Evolutionary conservation across 208 protist genomes (phyloP).

Genomic region (Acanthamoeba culbertsoni): DNA sequence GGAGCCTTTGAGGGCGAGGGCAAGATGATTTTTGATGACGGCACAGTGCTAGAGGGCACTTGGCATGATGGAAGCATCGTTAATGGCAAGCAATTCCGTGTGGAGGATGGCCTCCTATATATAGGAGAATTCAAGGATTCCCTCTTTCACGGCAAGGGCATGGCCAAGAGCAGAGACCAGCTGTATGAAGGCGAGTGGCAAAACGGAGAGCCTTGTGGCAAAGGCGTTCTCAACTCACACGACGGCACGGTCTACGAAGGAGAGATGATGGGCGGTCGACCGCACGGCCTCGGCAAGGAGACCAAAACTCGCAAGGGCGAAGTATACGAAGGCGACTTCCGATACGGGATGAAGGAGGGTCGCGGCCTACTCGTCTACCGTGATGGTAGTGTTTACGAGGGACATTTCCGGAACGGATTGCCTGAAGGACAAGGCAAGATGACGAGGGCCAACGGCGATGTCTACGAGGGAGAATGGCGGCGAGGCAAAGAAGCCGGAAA

Average conservation of each 20-base stretch:
- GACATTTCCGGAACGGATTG: constrained; percentile 43
- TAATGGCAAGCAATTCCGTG: constrained; percentile 45
- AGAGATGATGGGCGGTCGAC: constrained; percentile 33
- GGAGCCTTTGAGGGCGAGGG: constrained; percentile 59
- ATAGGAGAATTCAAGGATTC: constrained; percentile 9
- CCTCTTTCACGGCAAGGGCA: constrained; percentile 20
- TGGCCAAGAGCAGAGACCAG: not conserved
- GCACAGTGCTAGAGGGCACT: constrained; percentile 65
- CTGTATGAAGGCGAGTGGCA: constrained; percentile 23
- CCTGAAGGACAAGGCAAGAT: constrained; percentile 34
- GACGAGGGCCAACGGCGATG: not conserved
- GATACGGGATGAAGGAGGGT: constrained; percentile 52
- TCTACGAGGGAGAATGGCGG: constrained; percentile 52
- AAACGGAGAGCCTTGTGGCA: constrained; percentile 10
- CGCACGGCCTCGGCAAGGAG: constrained; percentile 14
- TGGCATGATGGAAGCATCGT: constrained; percentile 51
- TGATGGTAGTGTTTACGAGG: constrained; percentile 52
- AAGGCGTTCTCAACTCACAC: not conserved
- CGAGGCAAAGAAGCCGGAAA: constrained; percentile 10
- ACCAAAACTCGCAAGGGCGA: not conserved
- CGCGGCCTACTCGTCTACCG: not conserved
- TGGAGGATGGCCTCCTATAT: constrained; percentile 42
- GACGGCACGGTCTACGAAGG: constrained; percentile 17
- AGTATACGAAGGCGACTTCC: constrained; percentile 36
- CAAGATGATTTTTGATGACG: constrained; percentile 63